Percentiles rank a stretch among this genome's conserved stretches.
Evolutionary conservation across 2,329 filamentous ascomycete species (phyloP).

Genomic region (Basipetospora sp.): DNA sequence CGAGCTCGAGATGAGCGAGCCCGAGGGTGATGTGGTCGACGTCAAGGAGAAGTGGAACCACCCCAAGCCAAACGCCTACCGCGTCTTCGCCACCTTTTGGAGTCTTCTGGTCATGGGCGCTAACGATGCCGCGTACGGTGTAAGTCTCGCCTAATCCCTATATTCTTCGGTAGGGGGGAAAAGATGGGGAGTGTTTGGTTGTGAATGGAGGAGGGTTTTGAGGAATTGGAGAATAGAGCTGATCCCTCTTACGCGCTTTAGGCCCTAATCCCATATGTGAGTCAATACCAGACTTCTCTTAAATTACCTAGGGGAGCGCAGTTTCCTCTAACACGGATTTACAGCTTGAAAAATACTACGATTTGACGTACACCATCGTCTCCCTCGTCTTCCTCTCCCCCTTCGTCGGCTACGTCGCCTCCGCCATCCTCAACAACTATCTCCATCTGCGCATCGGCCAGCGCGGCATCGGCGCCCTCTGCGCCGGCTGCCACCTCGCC

Average conservation of each 20-base stretch:
- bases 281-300: too few species aligned
- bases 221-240: too few species aligned
- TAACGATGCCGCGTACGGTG: slow-evolving; percentile 53
- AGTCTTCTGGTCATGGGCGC: slow-evolving; percentile 51
- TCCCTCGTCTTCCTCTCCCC: slow-evolving; percentile 54
- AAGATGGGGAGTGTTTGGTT: too few species aligned
- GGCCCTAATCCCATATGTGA: slow-evolving; percentile 6
- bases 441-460: slow-evolving; percentile 53
- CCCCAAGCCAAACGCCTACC: slow-evolving; percentile 42
- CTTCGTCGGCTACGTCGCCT: slow-evolving; percentile 48
- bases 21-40: background rate
- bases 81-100: slow-evolving; percentile 44
- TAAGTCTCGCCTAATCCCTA: slow-evolving; percentile 21
- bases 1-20: background rate
- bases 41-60: slow-evolving; percentile 46
- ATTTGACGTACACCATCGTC: slow-evolving; percentile 45
- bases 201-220: too few species aligned
- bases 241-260: background rate
- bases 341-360: slow-evolving; percentile 34
- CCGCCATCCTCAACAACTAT: slow-evolving; percentile 48
- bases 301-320: too few species aligned
- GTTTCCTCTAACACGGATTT: background rate
- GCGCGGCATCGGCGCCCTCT: slow-evolving; percentile 54
- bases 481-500: slow-evolving; percentile 45
- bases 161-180: too few species aligned